Conservation (phyloP, 495 filamentous ascomycete species). For the Penicillium dipodomyicola region DNA sequence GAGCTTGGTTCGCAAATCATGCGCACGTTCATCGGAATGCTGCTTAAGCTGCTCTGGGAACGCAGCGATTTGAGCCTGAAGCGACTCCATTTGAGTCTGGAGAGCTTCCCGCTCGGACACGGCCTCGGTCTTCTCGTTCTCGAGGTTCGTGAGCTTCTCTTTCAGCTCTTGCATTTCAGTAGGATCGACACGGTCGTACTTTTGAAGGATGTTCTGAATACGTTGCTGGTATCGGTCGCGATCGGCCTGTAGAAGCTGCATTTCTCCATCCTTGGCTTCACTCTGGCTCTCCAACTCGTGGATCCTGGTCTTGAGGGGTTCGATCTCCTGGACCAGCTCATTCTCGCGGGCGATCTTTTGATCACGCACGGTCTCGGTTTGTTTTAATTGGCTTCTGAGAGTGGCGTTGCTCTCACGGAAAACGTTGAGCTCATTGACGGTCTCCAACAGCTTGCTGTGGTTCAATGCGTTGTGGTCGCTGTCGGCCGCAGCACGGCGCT, state of each 20-base stretch:
- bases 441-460: constrained; percentile 87
- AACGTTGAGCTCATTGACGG: constrained; percentile 88
- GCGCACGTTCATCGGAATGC: constrained; percentile 45
- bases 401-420: constrained; percentile 91
- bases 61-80: constrained; percentile 50
- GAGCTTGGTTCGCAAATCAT: constrained; percentile 51
- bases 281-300: constrained; percentile 76
- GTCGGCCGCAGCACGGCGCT: constrained; percentile 73
- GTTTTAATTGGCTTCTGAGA: constrained; percentile 77
- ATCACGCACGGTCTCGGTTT: constrained; percentile 67
- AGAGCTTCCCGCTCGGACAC: constrained; percentile 57
- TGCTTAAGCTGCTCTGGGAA: constrained; percentile 53
- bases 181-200: constrained; percentile 93
- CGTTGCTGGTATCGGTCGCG: constrained; percentile 90
- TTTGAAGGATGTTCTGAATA: constrained; percentile 88
- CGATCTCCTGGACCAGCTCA: constrained; percentile 69
- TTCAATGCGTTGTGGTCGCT: constrained; percentile 65
- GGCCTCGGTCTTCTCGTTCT: constrained; percentile 69
- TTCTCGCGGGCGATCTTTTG: constrained; percentile 73
- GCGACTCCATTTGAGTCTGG: constrained; percentile 47
- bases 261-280: constrained; percentile 77
- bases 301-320: constrained; percentile 76
- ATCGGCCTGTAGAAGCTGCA: constrained; percentile 80
- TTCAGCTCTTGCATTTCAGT: constrained; percentile 86
- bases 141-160: constrained; percentile 59